Conservation (phyloP, 2,329 filamentous ascomycete genomes). For the Stagonosporopsis vannaccii region DNA sequence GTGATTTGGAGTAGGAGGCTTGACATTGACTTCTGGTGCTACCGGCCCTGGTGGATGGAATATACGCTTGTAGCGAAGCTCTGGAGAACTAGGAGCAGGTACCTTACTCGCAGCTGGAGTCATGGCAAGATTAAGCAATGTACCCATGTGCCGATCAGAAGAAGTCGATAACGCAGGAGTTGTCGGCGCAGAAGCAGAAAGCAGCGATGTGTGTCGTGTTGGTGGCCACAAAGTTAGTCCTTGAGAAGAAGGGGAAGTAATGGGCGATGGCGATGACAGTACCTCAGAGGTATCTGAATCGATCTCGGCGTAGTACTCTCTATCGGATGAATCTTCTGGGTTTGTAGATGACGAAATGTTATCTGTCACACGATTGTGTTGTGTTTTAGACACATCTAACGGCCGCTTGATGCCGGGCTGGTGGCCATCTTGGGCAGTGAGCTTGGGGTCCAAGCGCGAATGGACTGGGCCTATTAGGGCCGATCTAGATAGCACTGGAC, state of each 20-base stretch:
- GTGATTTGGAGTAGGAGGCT: slow-evolving; percentile 11
- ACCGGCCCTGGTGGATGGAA: slow-evolving; percentile 46
- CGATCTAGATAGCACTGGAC: slow-evolving; percentile 26
- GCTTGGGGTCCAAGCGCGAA: slow-evolving; percentile 20
- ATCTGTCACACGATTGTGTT: slow-evolving; percentile 19
- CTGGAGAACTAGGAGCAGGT: slow-evolving; percentile 47
- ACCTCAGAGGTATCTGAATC: slow-evolving; percentile 44
- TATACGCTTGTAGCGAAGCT: slow-evolving; percentile 51
- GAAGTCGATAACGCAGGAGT: slow-evolving; percentile 28
- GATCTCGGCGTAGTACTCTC: slow-evolving; percentile 39
- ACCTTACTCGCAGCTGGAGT: slow-evolving; percentile 25
- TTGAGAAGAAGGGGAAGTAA: slow-evolving; percentile 33
- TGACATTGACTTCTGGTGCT: slow-evolving; percentile 21
- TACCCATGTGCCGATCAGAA: slow-evolving; percentile 26
- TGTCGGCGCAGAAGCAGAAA: slow-evolving; percentile 36
- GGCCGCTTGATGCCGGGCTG: not conserved
- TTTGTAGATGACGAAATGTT: slow-evolving; percentile 43
- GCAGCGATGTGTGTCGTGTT: slow-evolving; percentile 35
- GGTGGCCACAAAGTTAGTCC: slow-evolving; percentile 37
- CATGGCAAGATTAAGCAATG: slow-evolving; percentile 35
- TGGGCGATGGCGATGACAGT: slow-evolving; percentile 43
- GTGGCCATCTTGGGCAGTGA: slow-evolving; percentile 10
- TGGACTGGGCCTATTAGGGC: slow-evolving; percentile 28
- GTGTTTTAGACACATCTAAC: slow-evolving; percentile 4
- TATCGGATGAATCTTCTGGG: slow-evolving; percentile 39